Evolutionary conservation across 2,329 filamentous ascomycete genomes (phyloP).

Genomic region (Trichoderma arundinaceum): DNA sequence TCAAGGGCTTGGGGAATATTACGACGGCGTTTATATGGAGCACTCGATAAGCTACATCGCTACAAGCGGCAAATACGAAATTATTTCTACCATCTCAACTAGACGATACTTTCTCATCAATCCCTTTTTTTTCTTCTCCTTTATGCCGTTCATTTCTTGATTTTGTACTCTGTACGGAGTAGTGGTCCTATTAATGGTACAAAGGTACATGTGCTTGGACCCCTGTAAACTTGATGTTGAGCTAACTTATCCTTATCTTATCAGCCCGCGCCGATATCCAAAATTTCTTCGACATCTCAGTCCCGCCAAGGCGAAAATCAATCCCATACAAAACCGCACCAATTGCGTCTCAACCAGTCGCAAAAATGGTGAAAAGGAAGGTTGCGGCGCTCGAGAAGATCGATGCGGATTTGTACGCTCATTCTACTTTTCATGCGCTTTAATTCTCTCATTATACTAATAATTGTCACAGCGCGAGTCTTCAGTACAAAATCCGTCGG

Average conservation of each 20-base stretch:
- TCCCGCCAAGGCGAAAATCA: not conserved
- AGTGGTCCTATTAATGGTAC: not conserved
- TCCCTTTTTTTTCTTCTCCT: too few species aligned
- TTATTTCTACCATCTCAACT: too few species aligned
- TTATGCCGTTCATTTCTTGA: too few species aligned
- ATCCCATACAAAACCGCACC: constrained; percentile 11
- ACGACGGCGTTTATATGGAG: too few species aligned
- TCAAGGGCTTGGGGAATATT: too few species aligned
- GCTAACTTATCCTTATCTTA: constrained; percentile 28
- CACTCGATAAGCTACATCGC: too few species aligned
- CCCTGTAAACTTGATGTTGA: too few species aligned
- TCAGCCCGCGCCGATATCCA: constrained; percentile 6
- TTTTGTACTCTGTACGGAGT: too few species aligned
- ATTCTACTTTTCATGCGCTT: not conserved
- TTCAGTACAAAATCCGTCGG: constrained; percentile 89
- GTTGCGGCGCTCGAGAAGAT: constrained; percentile 93
- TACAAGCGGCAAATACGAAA: too few species aligned
- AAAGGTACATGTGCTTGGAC: too few species aligned
- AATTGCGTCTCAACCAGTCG: constrained; percentile 14
- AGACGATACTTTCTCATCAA: too few species aligned
- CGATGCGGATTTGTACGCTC: constrained; percentile 78
- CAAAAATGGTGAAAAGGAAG: constrained; percentile 81
- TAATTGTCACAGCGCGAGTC: constrained; percentile 65
- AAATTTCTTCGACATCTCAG: constrained; percentile 18
- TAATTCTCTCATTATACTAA: constrained; percentile 35